phyloP scores from a whole-genome alignment of 768 basidiomycete genomes.

The Clavulina sp. region DNA sequence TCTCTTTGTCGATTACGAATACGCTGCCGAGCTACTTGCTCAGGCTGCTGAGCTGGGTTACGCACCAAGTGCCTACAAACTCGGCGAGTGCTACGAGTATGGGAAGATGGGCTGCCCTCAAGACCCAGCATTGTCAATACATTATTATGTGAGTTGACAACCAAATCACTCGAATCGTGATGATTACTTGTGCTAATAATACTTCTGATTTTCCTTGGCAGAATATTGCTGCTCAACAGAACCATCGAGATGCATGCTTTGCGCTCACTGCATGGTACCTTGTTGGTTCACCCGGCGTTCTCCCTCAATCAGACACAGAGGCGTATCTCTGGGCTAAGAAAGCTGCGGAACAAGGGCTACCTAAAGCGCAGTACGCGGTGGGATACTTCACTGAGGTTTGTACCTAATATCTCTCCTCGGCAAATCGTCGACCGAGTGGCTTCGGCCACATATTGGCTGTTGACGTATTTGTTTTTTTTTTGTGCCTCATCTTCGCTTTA shows the following conservation, averaged over 20 bases:
- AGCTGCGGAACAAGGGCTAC: slow-evolving; percentile 79
- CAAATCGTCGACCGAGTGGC: too few species aligned
- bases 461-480: neutral
- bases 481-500: neutral
- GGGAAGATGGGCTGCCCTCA: slow-evolving; percentile 97
- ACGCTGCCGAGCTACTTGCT: slow-evolving; percentile 83
- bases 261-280: slow-evolving; percentile 98
- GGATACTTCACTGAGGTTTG: slow-evolving; percentile 83
- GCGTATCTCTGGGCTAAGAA: slow-evolving; percentile 95
- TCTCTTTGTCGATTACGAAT: slow-evolving; percentile 90
- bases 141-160: slow-evolving; percentile 74
- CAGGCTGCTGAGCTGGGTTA: slow-evolving; percentile 93
- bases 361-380: slow-evolving; percentile 94
- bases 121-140: slow-evolving; percentile 91
- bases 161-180: slow-evolving; percentile 6
- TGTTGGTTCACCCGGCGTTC: slow-evolving; percentile 90
- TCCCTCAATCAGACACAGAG: slow-evolving; percentile 97
- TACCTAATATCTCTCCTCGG: slow-evolving; percentile 3
- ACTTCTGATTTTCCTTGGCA: slow-evolving; percentile 19
- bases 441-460: neutral
- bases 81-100: slow-evolving; percentile 98
- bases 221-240: slow-evolving; percentile 97
- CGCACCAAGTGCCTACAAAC: slow-evolving; percentile 84
- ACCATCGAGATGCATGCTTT: slow-evolving; percentile 93
- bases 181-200: neutral